Evolutionary conservation across 148 eudicot species (phyloP), one percentile per base, ranked within the genome.

Genomic region (Fallopia convolvulus): DNA sequence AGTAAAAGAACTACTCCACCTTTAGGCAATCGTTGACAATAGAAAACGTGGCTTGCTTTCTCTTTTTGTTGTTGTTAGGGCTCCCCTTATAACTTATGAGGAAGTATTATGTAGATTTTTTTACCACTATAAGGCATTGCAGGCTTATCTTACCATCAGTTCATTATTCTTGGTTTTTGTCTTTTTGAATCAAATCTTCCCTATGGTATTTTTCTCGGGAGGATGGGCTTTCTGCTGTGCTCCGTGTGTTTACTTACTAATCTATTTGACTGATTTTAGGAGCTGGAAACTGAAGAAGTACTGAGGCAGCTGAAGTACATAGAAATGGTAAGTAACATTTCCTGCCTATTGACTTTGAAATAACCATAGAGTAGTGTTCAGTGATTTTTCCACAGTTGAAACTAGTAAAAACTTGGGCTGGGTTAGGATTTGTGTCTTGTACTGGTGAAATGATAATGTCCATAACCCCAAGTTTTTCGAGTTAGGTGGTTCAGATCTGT

Each of bases 291-390:
- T 20, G 91, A 90, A 75, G 89, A 91, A 86, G 85, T 93, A 81
- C 48, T 93, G 82, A 93, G 83, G 88, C 97, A 93, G 46, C 80
- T 93, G 76, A 93, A 91, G 88, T 93, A 91, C 82, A 80, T 93
- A 60, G 97, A 93, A 83, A 74, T 88, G 92, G 98, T 93, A 85
- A 15, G 72, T 39, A 10, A 0, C 15, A 32, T 36, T 65, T 68
- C 46, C 23, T 68, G 72, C 36, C 70, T 30, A 23, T 61, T 30
- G 39, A 61, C 14, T 61, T 30, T 26, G 39, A 26, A 17, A 61
- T 20, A 11, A 58, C 4, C 11, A 8, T 58, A 23, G 2, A 8
- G 30, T 61, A 61, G 70, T 61, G 26, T n/a, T 10, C 5, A 61
- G 39, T 26, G 70, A 26, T 33, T 61, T 58, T 30, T 61, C 70